phyloP scores from a whole-genome alignment of 352 stramenopile species.

The Globisporangium apiculatum region DNA sequence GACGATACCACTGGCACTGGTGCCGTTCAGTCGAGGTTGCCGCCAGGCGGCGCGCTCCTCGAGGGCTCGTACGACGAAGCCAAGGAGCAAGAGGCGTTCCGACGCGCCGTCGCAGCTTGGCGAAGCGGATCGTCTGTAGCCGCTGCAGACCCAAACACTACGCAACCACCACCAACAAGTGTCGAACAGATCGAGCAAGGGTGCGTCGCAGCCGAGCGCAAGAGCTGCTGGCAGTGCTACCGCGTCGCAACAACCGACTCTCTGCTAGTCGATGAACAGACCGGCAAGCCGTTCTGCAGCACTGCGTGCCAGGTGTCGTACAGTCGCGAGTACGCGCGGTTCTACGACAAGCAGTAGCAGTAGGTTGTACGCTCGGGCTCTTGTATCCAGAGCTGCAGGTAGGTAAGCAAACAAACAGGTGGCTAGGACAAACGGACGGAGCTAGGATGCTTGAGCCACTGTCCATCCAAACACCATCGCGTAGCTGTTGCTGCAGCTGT shows the following conservation, averaged over 20 bases:
- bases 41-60: constrained; percentile 31
- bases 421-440: no score
- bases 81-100: constrained; percentile 61
- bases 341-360: constrained; percentile 25
- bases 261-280: constrained; percentile 35
- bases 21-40: background rate
- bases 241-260: constrained; percentile 30
- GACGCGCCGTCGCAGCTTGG: constrained; percentile 53
- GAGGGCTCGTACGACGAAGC: constrained; percentile 61
- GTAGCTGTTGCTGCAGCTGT: background rate
- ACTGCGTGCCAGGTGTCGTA: constrained; percentile 31
- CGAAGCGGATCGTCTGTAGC: constrained; percentile 17
- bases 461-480: background rate
- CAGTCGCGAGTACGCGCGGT: constrained; percentile 42
- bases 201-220: constrained; percentile 29
- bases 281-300: constrained; percentile 49
- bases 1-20: constrained; percentile 8
- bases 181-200: constrained; percentile 46
- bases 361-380: no score
- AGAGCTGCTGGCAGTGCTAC: constrained; percentile 85
- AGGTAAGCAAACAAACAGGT: no score
- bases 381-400: no score
- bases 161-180: constrained; percentile 1
- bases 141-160: no score
- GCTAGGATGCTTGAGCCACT: no score